Evolutionary conservation across 164 flowering plant genomes (phyloP), one percentile per base, ranked within the genome.

Genomic region (Nelumbo lutea): DNA sequence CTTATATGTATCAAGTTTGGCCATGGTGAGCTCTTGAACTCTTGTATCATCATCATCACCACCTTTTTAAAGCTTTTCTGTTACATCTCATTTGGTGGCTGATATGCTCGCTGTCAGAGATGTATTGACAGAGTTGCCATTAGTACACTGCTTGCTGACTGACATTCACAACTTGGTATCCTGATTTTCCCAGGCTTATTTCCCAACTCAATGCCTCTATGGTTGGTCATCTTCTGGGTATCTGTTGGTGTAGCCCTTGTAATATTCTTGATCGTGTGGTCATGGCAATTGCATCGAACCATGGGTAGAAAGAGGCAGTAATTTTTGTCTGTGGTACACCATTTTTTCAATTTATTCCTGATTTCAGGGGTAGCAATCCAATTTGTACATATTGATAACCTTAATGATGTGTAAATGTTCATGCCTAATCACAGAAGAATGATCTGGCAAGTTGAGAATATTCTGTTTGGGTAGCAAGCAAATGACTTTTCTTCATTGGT

Each of bases 1-100:
- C 97, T 96, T 65, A 91, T 93, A 46, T 96, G 99, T 73, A 88
- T 91, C 84, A 96, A 96, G 83, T 93, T 93, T 82, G 98, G 99
- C 71, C 90, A 87, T 77, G 99, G 99, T 95, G 77, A 64, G 80
- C 65, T 41, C 43, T 62, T 13, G 13, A 1, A 10, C 51, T 41
- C 15, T 60, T 56, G 68, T 40, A n/a, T 48, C 10, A 65, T 11
- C 50, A 13, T 40, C 59, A n/a, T 3, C 46, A 15, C 5, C 0
- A 52, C 61, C 39, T n/a, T 46, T 5, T 7, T 46, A 46, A 46
- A 2, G n/a, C 9, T 2, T 42, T 56, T 47, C 39, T 27, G 10
- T 40, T 66, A 9, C 8, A 55, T 44, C 7, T 6, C 13, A 44
- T 41, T 52, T 13, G 8, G 3, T 42, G 39, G 41, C 38, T 57